A percentile compares a stretch with the other conserved stretches of the same genome.
Conservation (phyloP, 2,329 filamentous ascomycete genomes). For the Mollisiaceae sp. region DNA sequence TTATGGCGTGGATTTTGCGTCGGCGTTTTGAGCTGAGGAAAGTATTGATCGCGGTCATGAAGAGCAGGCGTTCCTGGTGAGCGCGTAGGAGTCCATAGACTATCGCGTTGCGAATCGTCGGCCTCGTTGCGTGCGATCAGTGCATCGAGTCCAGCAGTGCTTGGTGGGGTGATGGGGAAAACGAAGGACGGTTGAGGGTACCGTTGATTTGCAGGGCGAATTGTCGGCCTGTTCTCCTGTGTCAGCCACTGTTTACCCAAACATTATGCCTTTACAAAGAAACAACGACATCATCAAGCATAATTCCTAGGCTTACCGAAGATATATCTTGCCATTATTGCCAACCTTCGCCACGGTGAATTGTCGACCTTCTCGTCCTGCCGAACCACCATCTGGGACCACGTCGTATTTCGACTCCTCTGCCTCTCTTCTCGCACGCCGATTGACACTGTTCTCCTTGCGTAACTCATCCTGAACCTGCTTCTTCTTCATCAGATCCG, state of each 20-base stretch:
- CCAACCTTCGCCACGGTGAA: conserved; percentile 84
- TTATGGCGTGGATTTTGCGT: conserved; percentile 49
- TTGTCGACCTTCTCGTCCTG: conserved; percentile 48
- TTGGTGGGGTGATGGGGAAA: conserved; percentile 65
- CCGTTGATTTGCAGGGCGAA: conserved; percentile 65
- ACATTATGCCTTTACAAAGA: conserved; percentile 18
- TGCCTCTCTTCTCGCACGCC: conserved; percentile 34
- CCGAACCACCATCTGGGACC: conserved; percentile 64
- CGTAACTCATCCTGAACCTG: conserved; percentile 38
- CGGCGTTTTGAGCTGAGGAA: conserved; percentile 23
- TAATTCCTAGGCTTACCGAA: conserved; percentile 63
- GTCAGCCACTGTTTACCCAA: conserved; percentile 31
- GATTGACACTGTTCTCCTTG: conserved; percentile 38
- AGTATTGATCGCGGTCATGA: conserved; percentile 45
- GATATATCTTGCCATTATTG: conserved; percentile 81
- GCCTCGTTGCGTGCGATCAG: conserved; percentile 42
- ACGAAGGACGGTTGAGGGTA: conserved; percentile 65
- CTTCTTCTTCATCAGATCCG: conserved; percentile 35
- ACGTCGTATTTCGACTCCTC: conserved; percentile 62
- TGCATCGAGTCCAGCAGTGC: conserved; percentile 60
- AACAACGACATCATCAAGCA: conserved; percentile 30
- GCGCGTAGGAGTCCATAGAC: conserved; percentile 41
- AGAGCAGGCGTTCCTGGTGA: conserved; percentile 45
- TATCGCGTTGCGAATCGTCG: conserved; percentile 37
- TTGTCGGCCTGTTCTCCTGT: conserved; percentile 55